These are phyloP conservation scores for Aquilaria agallochum DNA, from an alignment of 441 rosid genomes.

Conservation along the genomic window DNA sequence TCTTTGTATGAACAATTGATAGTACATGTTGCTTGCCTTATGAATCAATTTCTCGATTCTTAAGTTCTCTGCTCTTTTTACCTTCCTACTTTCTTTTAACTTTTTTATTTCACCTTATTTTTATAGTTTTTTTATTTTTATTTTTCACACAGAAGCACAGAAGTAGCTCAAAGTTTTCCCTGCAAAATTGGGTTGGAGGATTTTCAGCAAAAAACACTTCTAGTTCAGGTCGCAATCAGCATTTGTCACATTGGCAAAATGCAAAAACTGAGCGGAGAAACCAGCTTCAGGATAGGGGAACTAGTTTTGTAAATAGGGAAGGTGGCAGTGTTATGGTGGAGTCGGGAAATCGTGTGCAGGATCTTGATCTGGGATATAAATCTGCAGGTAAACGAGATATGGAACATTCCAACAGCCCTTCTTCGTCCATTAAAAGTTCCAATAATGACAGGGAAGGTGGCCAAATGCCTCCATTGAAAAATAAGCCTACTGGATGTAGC, in stretches of 20 bases:
- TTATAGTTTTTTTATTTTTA: slow-evolving; percentile 7
- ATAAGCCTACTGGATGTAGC: slow-evolving; percentile 28
- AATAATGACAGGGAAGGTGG: slow-evolving; percentile 21
- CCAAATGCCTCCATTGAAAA: slow-evolving; percentile 14
- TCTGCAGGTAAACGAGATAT: slow-evolving; percentile 24
- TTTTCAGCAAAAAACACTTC: slow-evolving; percentile 41
- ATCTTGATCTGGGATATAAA: slow-evolving; percentile 14
- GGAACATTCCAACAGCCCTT: slow-evolving; percentile 14
- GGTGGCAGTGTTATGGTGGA: slow-evolving; percentile 17
- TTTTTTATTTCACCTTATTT: background rate
- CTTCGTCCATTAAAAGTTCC: slow-evolving; percentile 18
- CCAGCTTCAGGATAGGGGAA: slow-evolving; percentile 23
- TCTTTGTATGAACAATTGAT: too few species aligned
- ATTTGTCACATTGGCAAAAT: slow-evolving; percentile 21
- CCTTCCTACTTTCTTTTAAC: background rate
- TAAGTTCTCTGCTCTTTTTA: too few species aligned
- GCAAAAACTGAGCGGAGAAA: slow-evolving; percentile 29
- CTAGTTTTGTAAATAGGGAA: slow-evolving; percentile 11
- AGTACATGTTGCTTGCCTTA: too few species aligned
- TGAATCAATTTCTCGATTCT: too few species aligned
- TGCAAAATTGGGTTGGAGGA: slow-evolving; percentile 48
- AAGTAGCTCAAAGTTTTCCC: slow-evolving; percentile 45
- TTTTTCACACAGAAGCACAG: slow-evolving; percentile 45
- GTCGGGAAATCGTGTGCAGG: slow-evolving; percentile 24
- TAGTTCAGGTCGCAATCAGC: slow-evolving; percentile 22